Percentiles rank a stretch among this genome's conserved stretches.
phyloP scores from a whole-genome alignment of 805 yeast genomes.

The Jamesozyma piceae region DNA sequence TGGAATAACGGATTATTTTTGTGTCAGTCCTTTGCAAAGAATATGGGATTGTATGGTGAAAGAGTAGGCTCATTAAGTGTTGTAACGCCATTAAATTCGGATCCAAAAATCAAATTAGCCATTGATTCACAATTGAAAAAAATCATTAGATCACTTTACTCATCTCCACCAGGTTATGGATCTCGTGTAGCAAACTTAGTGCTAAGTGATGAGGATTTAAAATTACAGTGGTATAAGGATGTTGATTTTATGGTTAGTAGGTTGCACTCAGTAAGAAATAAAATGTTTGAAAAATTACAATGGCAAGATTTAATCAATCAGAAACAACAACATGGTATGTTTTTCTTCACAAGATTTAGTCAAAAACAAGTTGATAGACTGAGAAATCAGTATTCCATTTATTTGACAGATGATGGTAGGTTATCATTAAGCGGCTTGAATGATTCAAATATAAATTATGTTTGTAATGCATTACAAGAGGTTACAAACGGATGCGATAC shows the following conservation, averaged over 20 bases:
- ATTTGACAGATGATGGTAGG: slow-evolving; percentile 85
- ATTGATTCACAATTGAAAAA: slow-evolving; percentile 76
- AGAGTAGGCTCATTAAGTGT: slow-evolving; percentile 74
- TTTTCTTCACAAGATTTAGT: slow-evolving; percentile 78
- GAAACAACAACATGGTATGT: slow-evolving; percentile 80
- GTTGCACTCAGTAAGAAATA: slow-evolving; percentile 59
- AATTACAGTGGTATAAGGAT: slow-evolving; percentile 70
- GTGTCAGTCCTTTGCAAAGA: slow-evolving; percentile 91
- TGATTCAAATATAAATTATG: slow-evolving; percentile 62
- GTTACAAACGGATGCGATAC: slow-evolving; percentile 4
- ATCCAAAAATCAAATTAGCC: slow-evolving; percentile 40
- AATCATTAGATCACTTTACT: slow-evolving; percentile 76
- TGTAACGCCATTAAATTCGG: slow-evolving; percentile 40
- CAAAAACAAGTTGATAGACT: slow-evolving; percentile 62
- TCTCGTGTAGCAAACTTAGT: slow-evolving; percentile 79
- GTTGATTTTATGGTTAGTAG: slow-evolving; percentile 73
- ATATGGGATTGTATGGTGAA: slow-evolving; percentile 93
- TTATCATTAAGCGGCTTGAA: slow-evolving; percentile 86
- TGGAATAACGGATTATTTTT: slow-evolving; percentile 45
- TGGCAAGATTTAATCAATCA: slow-evolving; percentile 75
- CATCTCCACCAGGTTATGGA: slow-evolving; percentile 93
- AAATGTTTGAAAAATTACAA: slow-evolving; percentile 52
- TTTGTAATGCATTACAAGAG: slow-evolving; percentile 17
- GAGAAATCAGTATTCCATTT: slow-evolving; percentile 64
- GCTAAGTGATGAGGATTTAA: slow-evolving; percentile 49